Evolutionary conservation across 2,329 filamentous ascomycete genomes (phyloP).

Genomic region (Pseudogymnoascus pannorum): DNA sequence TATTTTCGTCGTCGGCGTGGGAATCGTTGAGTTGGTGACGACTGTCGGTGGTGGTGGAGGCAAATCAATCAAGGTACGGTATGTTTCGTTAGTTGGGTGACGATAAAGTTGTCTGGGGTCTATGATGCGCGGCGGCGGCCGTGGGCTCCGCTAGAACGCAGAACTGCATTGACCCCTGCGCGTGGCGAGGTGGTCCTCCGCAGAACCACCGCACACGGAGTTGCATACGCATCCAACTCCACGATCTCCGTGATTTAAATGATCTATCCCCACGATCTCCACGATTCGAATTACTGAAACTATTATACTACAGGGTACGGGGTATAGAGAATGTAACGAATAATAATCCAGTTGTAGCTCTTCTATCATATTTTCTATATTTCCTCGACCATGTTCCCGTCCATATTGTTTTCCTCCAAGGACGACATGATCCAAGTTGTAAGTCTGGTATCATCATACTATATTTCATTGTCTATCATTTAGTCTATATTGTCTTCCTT

Average conservation of each 20-base stretch:
- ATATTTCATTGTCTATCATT: not conserved
- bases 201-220: not conserved
- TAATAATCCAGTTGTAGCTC: not conserved
- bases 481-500: not conserved
- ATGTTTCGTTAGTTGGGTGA: conserved; percentile 4
- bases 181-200: not conserved
- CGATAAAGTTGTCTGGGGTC: conserved; percentile 7
- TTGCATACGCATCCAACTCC: not conserved
- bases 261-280: no score
- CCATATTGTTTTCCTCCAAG: no score
- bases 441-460: not conserved
- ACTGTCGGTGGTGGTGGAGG: not conserved
- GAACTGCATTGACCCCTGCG: not conserved
- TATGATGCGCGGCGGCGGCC: conserved; percentile 1
- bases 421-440: no score
- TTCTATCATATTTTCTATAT: no score
- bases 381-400: no score
- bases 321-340: not conserved
- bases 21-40: not conserved
- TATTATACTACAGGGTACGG: not conserved
- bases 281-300: not conserved
- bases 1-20: not conserved
- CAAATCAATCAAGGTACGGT: conserved; percentile 5
- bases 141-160: conserved; percentile 2
- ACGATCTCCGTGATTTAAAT: not conserved